Base-by-base conservation (phyloP, 495 filamentous ascomycete genomes). In the Hypoxylon lienhwacheense region DNA sequence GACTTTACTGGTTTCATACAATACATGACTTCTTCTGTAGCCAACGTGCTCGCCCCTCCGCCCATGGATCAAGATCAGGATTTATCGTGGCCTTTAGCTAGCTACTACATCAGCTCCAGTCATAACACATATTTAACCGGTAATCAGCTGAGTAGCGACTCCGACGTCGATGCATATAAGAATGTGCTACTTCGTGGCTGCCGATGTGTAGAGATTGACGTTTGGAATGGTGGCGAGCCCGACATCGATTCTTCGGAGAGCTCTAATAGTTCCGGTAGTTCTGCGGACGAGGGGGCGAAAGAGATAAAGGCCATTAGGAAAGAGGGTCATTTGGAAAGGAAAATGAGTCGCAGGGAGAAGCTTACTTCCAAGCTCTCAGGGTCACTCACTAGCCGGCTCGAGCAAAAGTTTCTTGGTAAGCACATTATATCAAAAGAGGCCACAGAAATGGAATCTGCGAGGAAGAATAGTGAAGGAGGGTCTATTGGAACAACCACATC, bases 81-180 rank as follows among this genome's bases (percentile, higher is more conserved):
- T 64, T 64, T 81, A 36, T 71, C 73, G 5, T 83, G 79, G 36
- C 89, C 90, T 2, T 75, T 97, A 26, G 86, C 86, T 29, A 88
- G 86, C 61, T 97, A 96, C 74, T 97, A 86, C 65, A 85, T 97
- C 54, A 91, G 85, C 42, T 91, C 87, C 17, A 95, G 89, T 64
- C 92, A 97, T 70, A 97, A 97, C 68, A 97, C 92, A 0, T 97
- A 97, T 63, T 77, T 97, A 53, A 90, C 87, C 0, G 92, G 92
- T 0, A 92, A 97, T 66, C 92, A 97, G 71, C 77, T 97, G 7
- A 93, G 84, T 49, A 90, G 90, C 55, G 82, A 87, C 49, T 84
- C 88, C 24, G 90, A 86, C 49, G 84, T 85, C 1, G 87, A 87
- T 41, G 85, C 87, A 14, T 97, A 96, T 73, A 88, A 81, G 55